phyloP scores from a whole-genome alignment of 2,329 filamentous ascomycete genomes.

The Epichloe gansuensis region DNA sequence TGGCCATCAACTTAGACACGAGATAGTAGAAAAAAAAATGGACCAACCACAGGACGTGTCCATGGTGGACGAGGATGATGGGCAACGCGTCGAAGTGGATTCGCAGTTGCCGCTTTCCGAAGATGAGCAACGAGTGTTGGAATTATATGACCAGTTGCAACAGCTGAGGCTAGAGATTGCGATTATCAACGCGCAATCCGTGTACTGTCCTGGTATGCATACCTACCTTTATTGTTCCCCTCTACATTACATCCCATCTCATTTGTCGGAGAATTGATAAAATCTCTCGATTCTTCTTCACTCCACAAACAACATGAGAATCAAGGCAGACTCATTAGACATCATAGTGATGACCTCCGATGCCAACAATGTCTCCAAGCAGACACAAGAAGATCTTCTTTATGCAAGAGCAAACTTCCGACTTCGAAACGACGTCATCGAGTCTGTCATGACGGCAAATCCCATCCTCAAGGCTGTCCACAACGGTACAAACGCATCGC shows the following conservation, averaged over 20 bases:
- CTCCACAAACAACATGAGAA: not conserved
- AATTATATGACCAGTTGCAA: constrained; percentile 58
- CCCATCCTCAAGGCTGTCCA: constrained; percentile 71
- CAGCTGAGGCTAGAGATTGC: constrained; percentile 61
- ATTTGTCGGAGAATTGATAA: not conserved
- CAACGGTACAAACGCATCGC: constrained; percentile 47
- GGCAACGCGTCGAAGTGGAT: constrained; percentile 19
- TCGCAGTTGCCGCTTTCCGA: constrained; percentile 44
- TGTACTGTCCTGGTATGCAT: constrained; percentile 21
- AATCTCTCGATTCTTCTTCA: not conserved
- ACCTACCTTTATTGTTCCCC: too few species aligned
- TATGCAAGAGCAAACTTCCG: constrained; percentile 58
- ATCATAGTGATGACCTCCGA: constrained; percentile 11
- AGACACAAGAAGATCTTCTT: constrained; percentile 52
- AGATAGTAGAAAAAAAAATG: not conserved
- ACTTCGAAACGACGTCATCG: constrained; percentile 54
- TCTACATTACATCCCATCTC: not conserved
- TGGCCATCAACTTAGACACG: not conserved
- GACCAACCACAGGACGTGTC: constrained; percentile 11
- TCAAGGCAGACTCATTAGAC: not conserved
- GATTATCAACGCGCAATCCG: constrained; percentile 42
- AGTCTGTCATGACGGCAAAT: constrained; percentile 57
- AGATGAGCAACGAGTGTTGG: constrained; percentile 52
- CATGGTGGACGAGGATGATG: constrained; percentile 12
- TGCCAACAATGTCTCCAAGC: constrained; percentile 35